phyloP scores from a whole-genome alignment of 139 green algal species.

The Yamagishiella unicocca region DNA sequence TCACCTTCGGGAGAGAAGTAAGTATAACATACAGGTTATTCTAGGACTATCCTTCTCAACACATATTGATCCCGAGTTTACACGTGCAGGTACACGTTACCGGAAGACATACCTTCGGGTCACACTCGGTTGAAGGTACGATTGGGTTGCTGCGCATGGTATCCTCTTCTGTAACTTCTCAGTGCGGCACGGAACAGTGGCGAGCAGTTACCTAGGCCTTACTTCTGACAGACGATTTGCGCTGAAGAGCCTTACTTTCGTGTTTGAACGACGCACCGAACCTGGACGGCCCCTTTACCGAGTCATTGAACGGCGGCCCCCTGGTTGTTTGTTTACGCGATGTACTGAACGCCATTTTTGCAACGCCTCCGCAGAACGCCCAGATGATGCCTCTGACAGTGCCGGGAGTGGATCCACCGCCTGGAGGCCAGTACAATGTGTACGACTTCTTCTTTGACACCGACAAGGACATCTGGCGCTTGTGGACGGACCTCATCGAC shows the following conservation, averaged over 20 bases:
- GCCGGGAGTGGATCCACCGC: neutral
- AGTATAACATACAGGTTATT: too few relatives aligned
- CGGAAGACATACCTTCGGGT: slow-evolving; percentile 68
- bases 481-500: slow-evolving; percentile 58
- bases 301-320: too few relatives aligned
- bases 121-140: slow-evolving; percentile 20
- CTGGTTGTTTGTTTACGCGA: neutral
- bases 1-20: slow-evolving; percentile 60
- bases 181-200: too few relatives aligned
- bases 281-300: too few relatives aligned
- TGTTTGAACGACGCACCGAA: too few relatives aligned
- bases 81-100: slow-evolving; percentile 54
- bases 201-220: too few relatives aligned
- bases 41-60: too few relatives aligned
- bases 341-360: neutral
- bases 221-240: too few relatives aligned
- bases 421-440: slow-evolving; percentile 18
- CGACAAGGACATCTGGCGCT: slow-evolving; percentile 49
- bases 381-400: slow-evolving; percentile 60
- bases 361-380: neutral
- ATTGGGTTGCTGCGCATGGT: neutral
- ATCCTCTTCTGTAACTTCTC: too few relatives aligned
- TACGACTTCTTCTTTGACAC: slow-evolving; percentile 69
- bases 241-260: neutral
- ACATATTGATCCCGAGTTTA: too few relatives aligned